Evolutionary conservation across 1,284 basidiomycete species (phyloP).

Genomic region (Cutaneotrichosporon sp.): DNA sequence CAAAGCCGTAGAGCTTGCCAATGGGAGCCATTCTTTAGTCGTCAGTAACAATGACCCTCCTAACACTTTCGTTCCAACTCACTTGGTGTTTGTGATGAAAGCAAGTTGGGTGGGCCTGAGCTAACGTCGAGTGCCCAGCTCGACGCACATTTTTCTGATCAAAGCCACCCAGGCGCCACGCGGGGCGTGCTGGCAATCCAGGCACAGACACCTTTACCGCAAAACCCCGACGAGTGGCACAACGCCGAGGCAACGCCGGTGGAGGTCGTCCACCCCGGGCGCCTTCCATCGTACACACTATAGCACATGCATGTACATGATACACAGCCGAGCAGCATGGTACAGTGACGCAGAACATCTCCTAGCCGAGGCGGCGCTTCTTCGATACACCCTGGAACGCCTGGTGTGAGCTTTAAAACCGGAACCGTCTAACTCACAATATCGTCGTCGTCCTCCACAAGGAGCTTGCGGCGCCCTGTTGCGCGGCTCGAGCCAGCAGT

Average conservation of each 20-base stretch:
- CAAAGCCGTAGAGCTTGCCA: conserved; percentile 36
- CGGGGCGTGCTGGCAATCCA: neutral
- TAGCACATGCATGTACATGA: neutral
- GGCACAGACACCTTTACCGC: neutral
- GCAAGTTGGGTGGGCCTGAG: neutral
- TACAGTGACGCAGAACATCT: too few species aligned
- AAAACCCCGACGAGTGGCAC: neutral
- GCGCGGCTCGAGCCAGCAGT: conserved; percentile 1
- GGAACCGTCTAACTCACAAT: conserved; percentile 13
- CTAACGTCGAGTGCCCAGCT: neutral
- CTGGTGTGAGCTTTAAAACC: conserved; percentile 25
- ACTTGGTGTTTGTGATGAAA: conserved; percentile 11
- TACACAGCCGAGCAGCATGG: neutral
- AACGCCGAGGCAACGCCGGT: neutral
- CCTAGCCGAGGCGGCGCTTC: conserved; percentile 23
- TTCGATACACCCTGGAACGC: conserved; percentile 23
- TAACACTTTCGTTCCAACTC: neutral
- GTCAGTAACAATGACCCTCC: neutral
- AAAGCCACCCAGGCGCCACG: neutral
- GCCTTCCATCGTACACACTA: neutral
- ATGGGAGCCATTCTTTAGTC: conserved; percentile 35
- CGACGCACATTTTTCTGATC: neutral
- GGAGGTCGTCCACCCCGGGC: neutral
- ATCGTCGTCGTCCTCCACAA: conserved; percentile 22
- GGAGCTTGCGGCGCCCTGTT: conserved; percentile 12